These are phyloP conservation scores for Saccharomycopsis javanensis DNA, from an alignment of 805 yeast species.

Conservation along the genomic window DNA sequence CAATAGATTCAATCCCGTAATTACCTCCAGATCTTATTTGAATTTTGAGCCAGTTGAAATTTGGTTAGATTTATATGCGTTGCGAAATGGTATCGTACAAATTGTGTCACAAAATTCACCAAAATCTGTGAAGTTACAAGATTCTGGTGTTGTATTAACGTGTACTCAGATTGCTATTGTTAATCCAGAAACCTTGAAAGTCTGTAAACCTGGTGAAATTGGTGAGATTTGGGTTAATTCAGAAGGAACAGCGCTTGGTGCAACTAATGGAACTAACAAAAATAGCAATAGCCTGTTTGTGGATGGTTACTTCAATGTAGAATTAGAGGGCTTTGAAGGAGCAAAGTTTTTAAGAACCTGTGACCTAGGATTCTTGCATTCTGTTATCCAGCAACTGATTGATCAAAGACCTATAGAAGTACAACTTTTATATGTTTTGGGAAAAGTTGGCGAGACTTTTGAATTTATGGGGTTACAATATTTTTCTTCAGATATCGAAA, in stretches of 20 bases:
- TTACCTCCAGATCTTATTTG: conserved; percentile 78
- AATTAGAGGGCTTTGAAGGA: conserved; percentile 53
- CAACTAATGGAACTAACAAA: conserved; percentile 35
- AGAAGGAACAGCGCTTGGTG: conserved; percentile 65
- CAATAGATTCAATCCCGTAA: conserved; percentile 72
- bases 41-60: conserved; percentile 81
- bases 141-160: conserved; percentile 92
- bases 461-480: conserved; percentile 88
- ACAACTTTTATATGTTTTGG: conserved; percentile 78
- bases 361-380: conserved; percentile 86
- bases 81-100: conserved; percentile 81
- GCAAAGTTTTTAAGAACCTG: conserved; percentile 78
- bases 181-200: conserved; percentile 76
- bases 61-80: conserved; percentile 76
- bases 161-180: conserved; percentile 91
- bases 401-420: conserved; percentile 31
- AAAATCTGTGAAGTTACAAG: conserved; percentile 70
- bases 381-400: conserved; percentile 35
- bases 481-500: conserved; percentile 78
- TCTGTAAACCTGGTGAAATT: conserved; percentile 82
- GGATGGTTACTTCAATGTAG: conserved; percentile 47
- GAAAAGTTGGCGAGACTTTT: conserved; percentile 76
- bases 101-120: conserved; percentile 68
- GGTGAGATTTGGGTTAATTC: conserved; percentile 98
- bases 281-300: conserved; percentile 36